Percentiles rank a stretch among this genome's conserved stretches.
phyloP scores from a whole-genome alignment of 2,329 filamentous ascomycete genomes.

The Penicillium sp. region DNA sequence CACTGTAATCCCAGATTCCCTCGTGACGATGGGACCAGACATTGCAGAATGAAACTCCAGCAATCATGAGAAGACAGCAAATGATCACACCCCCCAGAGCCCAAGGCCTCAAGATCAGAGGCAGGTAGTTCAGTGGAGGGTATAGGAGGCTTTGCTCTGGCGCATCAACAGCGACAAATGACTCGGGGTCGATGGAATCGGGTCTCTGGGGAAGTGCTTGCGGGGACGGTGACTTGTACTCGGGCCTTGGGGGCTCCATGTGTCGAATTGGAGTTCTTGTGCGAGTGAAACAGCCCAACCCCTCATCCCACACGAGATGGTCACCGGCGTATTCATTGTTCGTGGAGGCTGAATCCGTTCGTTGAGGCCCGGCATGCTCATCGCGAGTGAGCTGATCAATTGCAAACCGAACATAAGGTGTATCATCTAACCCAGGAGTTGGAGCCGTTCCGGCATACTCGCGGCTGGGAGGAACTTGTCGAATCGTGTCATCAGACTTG shows the following conservation, averaged over 20 bases:
- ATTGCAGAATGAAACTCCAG: conserved; percentile 67
- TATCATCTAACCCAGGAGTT: conserved; percentile 77
- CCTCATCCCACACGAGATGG: conserved; percentile 47
- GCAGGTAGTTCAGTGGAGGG: conserved; percentile 63
- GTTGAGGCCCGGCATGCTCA: conserved; percentile 57
- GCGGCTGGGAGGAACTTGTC: conserved; percentile 18
- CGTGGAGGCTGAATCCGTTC: conserved; percentile 46
- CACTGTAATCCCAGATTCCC: conserved; percentile 65
- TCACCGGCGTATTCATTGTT: conserved; percentile 48
- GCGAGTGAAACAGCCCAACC: conserved; percentile 42
- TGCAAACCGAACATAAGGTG: conserved; percentile 83
- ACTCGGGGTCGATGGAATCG: conserved; percentile 34
- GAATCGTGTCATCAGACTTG: conserved; percentile 23
- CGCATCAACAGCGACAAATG: conserved; percentile 48
- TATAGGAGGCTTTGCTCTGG: conserved; percentile 43
- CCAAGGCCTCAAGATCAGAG: conserved; percentile 63
- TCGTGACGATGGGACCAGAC: conserved; percentile 59
- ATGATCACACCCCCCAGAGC: conserved; percentile 56
- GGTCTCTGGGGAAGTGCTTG: conserved; percentile 32
- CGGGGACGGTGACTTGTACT: conserved; percentile 30
- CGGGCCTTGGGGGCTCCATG: conserved; percentile 31
- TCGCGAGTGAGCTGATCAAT: conserved; percentile 79
- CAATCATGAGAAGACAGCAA: conserved; percentile 65
- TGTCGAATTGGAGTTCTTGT: conserved; percentile 27
- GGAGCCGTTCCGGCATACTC: conserved; percentile 42